Percentiles rank a stretch among this genome's conserved stretches.
Evolutionary conservation across 164 flowering plant species (phyloP).

Genomic region (Annona cherimola): DNA sequence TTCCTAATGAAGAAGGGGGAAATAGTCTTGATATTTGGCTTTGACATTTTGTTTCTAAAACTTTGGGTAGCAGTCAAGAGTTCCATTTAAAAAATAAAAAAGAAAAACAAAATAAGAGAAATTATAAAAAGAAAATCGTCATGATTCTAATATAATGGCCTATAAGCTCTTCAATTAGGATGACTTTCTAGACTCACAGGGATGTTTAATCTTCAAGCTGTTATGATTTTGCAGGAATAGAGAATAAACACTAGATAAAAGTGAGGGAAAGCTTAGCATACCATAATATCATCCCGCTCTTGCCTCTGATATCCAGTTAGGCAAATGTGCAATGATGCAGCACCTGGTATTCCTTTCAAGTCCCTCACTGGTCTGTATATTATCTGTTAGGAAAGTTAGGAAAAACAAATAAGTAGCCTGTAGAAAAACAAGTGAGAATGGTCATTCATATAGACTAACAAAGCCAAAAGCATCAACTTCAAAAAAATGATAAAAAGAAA

Average conservation of each 20-base stretch:
- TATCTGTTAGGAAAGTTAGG: slow-evolving; percentile 34
- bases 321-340: slow-evolving; percentile 56
- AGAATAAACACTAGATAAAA: not conserved
- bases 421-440: not conserved
- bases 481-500: not conserved
- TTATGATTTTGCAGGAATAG: not conserved
- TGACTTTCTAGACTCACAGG: not conserved
- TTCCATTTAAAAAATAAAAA: no score
- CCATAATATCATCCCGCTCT: slow-evolving; percentile 90
- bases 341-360: slow-evolving; percentile 77
- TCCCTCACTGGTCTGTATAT: slow-evolving; percentile 72
- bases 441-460: not conserved
- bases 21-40: not conserved
- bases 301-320: slow-evolving; percentile 90
- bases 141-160: not conserved
- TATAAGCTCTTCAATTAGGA: no score
- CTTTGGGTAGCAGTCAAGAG: not conserved
- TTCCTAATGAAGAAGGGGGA: not conserved
- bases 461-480: not conserved
- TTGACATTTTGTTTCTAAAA: not conserved
- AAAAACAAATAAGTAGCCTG: not conserved
- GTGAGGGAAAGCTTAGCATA: slow-evolving; percentile 7
- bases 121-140: not conserved
- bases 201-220: not conserved
- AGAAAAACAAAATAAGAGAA: not conserved